A percentile compares a stretch with the other conserved stretches of the same genome.
Evolutionary conservation across 345 rosid species (phyloP).

Genomic region (Corymbia maculata): DNA sequence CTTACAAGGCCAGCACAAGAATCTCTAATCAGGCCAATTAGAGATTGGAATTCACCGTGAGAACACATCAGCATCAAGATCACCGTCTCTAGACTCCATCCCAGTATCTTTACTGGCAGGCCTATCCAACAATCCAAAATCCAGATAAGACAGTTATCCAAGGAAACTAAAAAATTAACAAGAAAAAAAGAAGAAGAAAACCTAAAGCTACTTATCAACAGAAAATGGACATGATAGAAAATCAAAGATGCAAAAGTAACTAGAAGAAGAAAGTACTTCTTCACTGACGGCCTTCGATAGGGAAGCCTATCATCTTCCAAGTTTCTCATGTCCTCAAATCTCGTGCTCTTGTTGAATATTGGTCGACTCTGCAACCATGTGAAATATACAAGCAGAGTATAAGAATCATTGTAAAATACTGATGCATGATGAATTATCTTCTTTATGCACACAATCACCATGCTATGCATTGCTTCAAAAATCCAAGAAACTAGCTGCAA

Average conservation of each 20-base stretch:
- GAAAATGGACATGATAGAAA: not conserved
- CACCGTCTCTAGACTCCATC: conserved; percentile 86
- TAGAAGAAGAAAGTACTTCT: conserved; percentile 35
- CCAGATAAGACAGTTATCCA: not conserved
- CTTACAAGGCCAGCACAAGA: not conserved
- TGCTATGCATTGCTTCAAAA: not conserved
- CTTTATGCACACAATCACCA: not conserved
- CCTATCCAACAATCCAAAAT: conserved; percentile 18
- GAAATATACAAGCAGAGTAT: not conserved
- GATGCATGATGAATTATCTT: not conserved
- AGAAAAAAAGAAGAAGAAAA: not conserved
- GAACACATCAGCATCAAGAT: conserved; percentile 62
- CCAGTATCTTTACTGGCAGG: conserved; percentile 53
- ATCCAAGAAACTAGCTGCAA: not conserved
- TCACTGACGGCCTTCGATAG: conserved; percentile 61
- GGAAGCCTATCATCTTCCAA: conserved; percentile 70
- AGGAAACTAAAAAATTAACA: not conserved
- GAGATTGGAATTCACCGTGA: conserved; percentile 41
- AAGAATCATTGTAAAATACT: not conserved
- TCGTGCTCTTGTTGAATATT: conserved; percentile 92
- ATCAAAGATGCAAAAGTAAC: not conserved
- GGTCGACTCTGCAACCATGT: conserved; percentile 76
- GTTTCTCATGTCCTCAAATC: conserved; percentile 92
- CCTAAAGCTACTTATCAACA: not conserved
- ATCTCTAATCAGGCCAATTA: not conserved